These are phyloP conservation scores for Brassica hybrid DNA, from an alignment of 441 rosid genomes.

Conservation along the genomic window DNA sequence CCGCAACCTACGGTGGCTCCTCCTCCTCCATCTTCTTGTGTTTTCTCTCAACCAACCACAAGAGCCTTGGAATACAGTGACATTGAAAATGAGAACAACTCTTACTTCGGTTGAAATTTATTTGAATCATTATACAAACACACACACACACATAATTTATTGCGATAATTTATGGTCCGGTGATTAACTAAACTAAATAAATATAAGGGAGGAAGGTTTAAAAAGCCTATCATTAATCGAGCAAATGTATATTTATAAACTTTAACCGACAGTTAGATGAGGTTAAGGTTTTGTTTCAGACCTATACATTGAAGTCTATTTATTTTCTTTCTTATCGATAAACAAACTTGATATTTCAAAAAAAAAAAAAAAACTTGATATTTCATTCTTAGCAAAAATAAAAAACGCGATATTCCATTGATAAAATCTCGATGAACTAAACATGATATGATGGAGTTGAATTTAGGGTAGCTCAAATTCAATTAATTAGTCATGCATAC, in stretches of 20 bases:
- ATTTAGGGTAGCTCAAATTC: constrained; percentile 10
- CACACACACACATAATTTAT: constrained; percentile 43
- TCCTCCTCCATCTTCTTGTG: no score
- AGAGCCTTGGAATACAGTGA: constrained; percentile 55
- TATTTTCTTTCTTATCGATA: not conserved
- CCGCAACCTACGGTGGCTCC: no score
- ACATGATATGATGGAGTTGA: not conserved
- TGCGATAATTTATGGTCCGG: constrained; percentile 34
- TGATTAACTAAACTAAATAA: constrained; percentile 37
- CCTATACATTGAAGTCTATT: not conserved
- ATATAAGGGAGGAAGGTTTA: constrained; percentile 36
- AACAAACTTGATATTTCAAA: not conserved
- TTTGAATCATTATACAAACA: constrained; percentile 31
- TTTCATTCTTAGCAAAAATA: not conserved
- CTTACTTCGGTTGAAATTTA: constrained; percentile 70
- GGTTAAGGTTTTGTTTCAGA: not conserved
- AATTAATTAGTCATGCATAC: constrained; percentile 6
- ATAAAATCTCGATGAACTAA: constrained; percentile 2
- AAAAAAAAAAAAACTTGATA: not conserved
- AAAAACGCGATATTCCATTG: not conserved
- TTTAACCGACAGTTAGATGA: constrained; percentile 2
- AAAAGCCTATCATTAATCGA: constrained; percentile 15
- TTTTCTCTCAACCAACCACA: constrained; percentile 57
- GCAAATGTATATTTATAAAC: constrained; percentile 9
- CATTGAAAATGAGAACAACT: constrained; percentile 69